Evolutionary conservation across 495 filamentous ascomycete genomes (phyloP), one percentile per base, ranked within the genome.

Genomic region (Penicillium antarcticum): DNA sequence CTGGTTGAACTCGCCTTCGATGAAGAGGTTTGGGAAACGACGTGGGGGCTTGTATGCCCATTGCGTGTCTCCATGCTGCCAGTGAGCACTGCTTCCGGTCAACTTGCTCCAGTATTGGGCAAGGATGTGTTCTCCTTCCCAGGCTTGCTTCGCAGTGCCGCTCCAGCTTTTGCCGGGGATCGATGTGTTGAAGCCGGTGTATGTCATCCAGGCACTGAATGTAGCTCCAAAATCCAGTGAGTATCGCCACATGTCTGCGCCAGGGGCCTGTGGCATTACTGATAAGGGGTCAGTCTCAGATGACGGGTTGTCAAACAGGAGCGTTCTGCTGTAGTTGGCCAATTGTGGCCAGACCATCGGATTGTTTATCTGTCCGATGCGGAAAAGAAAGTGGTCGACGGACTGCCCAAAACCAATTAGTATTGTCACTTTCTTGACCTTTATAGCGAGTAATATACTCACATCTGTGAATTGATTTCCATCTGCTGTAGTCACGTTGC

Each of bases 41-140:
- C 86, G 73, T 1, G 67, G 70, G 2, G 48, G 32, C 6, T 52
- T 23, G 12, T 51, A 53, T 19, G 67, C 55, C 54, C 70, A 76
- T 37, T 59, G 65, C 19, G 76, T 59, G 60, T 88, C 86, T 16
- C 80, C 80, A 54, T 85, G 77, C 59, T 87, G 85, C 6, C 80
- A 62, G 49, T 86, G 82, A 54, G 76, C 71, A 54, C 82, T 86
- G 52, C 83, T 87, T 1, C 83, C 86, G n/a, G 82, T 73, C 36
- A 78, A 69, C 33, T 75, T 74, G 62, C 78, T 85, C 80, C 77
- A 89, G 67, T 89, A 89, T 56, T 87, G 82, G 31, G 85, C 78
- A 8, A 76, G 72, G 4, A 87, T 69, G 56, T 89, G 86, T 33
- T 85, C 76, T 40, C 83, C 85, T n/a, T 74, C 45, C 86, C 86